Evolutionary conservation across 768 basidiomycete genomes (phyloP), one percentile per base, ranked within the genome.

Genomic region (Macrolepiota albuminosa): DNA sequence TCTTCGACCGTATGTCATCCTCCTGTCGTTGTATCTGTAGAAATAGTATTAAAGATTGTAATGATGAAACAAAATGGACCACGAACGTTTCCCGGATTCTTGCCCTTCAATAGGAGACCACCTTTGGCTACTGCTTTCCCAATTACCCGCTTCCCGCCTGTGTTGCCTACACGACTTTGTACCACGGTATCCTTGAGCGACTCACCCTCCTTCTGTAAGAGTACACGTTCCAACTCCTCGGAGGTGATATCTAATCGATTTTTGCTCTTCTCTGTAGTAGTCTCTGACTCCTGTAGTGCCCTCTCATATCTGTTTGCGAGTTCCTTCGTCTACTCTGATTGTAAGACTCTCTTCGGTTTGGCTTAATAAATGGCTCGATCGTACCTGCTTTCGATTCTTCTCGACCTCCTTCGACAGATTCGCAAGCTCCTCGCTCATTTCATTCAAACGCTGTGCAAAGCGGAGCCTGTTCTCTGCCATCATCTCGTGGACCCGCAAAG

Each of bases 151-250:
- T 94, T 95, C 3, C 91, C 85, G 18, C 83, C 82, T 29, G 77
- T 77, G 49, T 82, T 84, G 8, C 83, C 83, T 13, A 83, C 71
- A 47, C 87, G 84, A 26, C 76, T 76, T 66, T 90, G 89, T 14
- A 90, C 77, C 6, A 78, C 84, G 54, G 86, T 90, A 61, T 96
- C 94, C 67, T 90, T 93, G 51, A 91, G 72, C 10, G 89, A 88
- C 72, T 98, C 97, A 16, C 97, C 97, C 70, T 98, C 95, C 72
- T 98, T 98, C 71, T 93, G 88, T 9, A 98, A 76, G 2, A 99
- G 77, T 13, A 98, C 80, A 26, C 95, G 87, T 70, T 97, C 96
- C 39, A 98, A 79, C 69, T 98, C 97, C 73, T 98, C 97, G 0
- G 93, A 95, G 0, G 92, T 88, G 0, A 88, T 72, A 64, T 98